Evolutionary conservation across 1,284 basidiomycete species (phyloP), one percentile per base, ranked within the genome.

Genomic region (Pseudozyma sp.): DNA sequence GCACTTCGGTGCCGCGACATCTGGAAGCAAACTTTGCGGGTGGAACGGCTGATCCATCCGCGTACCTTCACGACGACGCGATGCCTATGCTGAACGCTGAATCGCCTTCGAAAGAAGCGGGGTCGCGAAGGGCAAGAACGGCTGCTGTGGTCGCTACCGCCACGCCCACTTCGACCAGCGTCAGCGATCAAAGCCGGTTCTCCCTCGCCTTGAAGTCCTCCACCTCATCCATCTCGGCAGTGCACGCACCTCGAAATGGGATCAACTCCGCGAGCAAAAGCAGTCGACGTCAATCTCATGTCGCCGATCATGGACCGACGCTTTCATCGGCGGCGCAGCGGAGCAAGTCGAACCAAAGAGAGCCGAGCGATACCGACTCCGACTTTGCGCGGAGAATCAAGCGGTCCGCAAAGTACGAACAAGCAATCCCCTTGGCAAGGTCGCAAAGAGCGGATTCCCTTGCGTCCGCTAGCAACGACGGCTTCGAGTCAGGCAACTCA

Each of bases 361-460:
- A 51, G 34, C 53, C 53, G 14, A 63, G 54, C 37, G 49, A 56
- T 30, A 52, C 37, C 44, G 61, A 63, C 17, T 63, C 61, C 0
- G 45, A 40, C 35, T 40, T 40, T 24, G 33, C 17, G 2, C n/a
- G 24, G 17, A 50, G 64, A 46, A 34, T 47, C 13, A 56, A 51
- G 42, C 58, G 65, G 0, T 68, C 65, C 8, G 53, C 65, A 9
- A 68, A 61, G 50, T 68, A 68, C 46, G 65, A 61, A 7, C 24
- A 37, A n/a, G 7, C 30, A 13, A 10, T 16, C 7, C 17, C 40
- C 3, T 13, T n/a, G 33, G 30, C n/a, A 34, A 24, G 24, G 3
- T 43, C 24, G 33, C 31, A 11, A 5, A 37, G 17, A 13, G 17
- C n/a, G 31, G 48, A 19, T 10, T 9, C 16, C 29, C 34, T 19